Base-by-base conservation (phyloP, 2,329 filamentous ascomycete genomes). In the Epichloe scottii region DNA sequence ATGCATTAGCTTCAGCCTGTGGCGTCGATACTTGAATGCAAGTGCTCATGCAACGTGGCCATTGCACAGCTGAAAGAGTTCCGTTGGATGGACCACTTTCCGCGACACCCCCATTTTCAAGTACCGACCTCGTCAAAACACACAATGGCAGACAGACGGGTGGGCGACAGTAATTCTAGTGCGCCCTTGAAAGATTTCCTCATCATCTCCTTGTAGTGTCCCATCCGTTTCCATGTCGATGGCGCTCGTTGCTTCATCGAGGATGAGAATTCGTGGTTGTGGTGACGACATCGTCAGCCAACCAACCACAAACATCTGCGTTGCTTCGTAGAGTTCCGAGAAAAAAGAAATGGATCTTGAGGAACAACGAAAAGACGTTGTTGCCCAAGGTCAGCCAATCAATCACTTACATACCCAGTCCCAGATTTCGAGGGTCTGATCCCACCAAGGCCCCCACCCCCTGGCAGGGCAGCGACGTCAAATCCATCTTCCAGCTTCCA, bases 281-380 rank as follows among this genome's bases (percentile, higher is more conserved):
- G 23, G 21, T 23, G 21, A 41, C 21, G n/a, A 12, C 21, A 11
- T 12, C 11, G 39, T 48, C 46, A 5, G 10, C 12, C 4, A n/a
- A 4, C 21, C 7, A 8, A 15, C 35, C 35, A 15, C 17, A 34
- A 26, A 30, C 15, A 41, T 96, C 89, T 39, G 95, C 76, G 63
- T 95, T 96, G 68, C 95, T 89, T 23, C 23, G 23, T 26, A 26
- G 23, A 26, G 23, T 26, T 26, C 7, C 23, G 23, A 6, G 7
- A 7, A 8, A 26, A 23, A 7, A 2, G 6, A 26, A 26, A 26
- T 26, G 6, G 23, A 8, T 26, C 23, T 26, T 3, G 23, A 26
- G 23, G 23, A 26, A 26, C 6, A 26, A 26, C 2, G 23, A 26
- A 8, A 26, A 26, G 23, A 26, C 23, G 7, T 26, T 26, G 23